Evolutionary conservation across 345 rosid species (phyloP).

Genomic region (Abelmoschus esculentus): DNA sequence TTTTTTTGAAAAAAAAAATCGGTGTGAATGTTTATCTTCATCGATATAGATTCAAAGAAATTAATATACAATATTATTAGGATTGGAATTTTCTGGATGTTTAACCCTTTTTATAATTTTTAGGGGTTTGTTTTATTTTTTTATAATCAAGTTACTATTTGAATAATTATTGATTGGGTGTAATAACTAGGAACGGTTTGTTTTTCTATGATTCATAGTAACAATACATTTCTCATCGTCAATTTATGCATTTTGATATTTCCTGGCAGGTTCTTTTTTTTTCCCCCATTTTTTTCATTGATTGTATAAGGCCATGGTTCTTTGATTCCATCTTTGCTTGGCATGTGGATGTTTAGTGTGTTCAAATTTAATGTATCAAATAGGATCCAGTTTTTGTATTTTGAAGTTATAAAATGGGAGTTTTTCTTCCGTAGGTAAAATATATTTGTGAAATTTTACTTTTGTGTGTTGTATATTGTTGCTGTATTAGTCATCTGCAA

Average conservation of each 20-base stretch:
- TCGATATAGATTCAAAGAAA: no score
- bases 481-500: neutral
- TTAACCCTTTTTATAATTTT: neutral
- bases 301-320: neutral
- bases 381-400: neutral
- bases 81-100: neutral
- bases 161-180: neutral
- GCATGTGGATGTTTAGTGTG: neutral
- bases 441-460: neutral
- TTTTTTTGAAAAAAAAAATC: neutral
- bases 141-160: neutral
- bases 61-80: neutral
- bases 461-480: neutral
- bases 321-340: neutral
- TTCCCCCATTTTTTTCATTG: neutral
- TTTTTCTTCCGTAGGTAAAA: neutral
- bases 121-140: neutral
- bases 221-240: neutral
- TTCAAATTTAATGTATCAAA: neutral
- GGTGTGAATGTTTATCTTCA: no score
- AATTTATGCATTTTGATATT: neutral
- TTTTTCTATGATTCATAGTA: neutral
- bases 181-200: neutral
- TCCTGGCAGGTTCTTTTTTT: neutral
- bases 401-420: neutral